Evolutionary conservation across 2,329 filamentous ascomycete species (phyloP).

Genomic region (Parasarocladium wereldwijsianum): DNA sequence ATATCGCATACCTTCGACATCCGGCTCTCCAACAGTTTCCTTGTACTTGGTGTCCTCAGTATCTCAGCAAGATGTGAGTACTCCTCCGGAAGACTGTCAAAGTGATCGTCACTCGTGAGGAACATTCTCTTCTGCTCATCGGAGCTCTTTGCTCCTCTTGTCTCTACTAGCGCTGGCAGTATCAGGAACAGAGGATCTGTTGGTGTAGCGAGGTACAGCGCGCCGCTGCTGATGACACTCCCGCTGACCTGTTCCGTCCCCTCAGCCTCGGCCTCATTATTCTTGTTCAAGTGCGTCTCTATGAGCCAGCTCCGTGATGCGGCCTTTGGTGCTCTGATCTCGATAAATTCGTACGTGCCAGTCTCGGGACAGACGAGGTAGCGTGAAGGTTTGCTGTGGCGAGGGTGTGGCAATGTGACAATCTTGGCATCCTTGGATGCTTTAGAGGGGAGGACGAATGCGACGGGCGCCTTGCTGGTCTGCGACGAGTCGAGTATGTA

Average conservation of each 20-base stretch:
- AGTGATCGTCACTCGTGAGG: constrained; percentile 54
- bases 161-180: constrained; percentile 51
- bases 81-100: constrained; percentile 43
- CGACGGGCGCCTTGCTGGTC: constrained; percentile 28
- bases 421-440: constrained; percentile 40
- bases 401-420: constrained; percentile 44
- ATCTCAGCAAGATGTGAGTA: constrained; percentile 45
- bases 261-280: constrained; percentile 8
- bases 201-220: constrained; percentile 71
- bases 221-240: constrained; percentile 29
- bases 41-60: constrained; percentile 29
- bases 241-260: constrained; percentile 32
- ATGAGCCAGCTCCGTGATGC: constrained; percentile 50
- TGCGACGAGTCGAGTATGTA: constrained; percentile 26
- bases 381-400: constrained; percentile 36
- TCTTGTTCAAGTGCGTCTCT: constrained; percentile 14
- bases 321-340: constrained; percentile 34
- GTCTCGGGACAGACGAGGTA: constrained; percentile 48
- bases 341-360: constrained; percentile 52
- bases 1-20: constrained; percentile 64
- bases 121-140: constrained; percentile 46
- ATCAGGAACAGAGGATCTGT: constrained; percentile 77
- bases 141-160: constrained; percentile 22
- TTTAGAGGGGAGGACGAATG: constrained; percentile 47
- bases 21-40: constrained; percentile 42